A percentile compares a stretch with the other conserved stretches of the same genome.
Conservation (phyloP, 2,329 filamentous ascomycete species). For the Fusarium xyrophilum region DNA sequence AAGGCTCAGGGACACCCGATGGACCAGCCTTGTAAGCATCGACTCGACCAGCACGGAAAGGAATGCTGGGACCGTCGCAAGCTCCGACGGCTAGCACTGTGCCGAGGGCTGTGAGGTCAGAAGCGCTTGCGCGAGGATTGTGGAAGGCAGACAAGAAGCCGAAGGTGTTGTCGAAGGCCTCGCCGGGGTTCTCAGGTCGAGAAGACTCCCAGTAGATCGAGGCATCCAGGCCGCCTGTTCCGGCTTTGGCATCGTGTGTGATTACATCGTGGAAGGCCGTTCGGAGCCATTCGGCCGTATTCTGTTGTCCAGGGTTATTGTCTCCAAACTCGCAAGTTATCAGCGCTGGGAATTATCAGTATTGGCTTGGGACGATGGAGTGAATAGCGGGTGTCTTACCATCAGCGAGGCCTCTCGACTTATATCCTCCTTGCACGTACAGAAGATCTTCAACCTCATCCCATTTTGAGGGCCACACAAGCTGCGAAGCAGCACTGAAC, state of each 20-base stretch:
- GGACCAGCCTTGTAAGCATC: constrained; percentile 44
- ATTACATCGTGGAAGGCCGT: constrained; percentile 40
- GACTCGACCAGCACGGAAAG: constrained; percentile 43
- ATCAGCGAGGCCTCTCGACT: constrained; percentile 2
- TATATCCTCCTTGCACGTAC: constrained; percentile 11
- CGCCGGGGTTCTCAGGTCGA: constrained; percentile 33
- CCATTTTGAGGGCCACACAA: constrained; percentile 30
- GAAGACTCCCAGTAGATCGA: constrained; percentile 39
- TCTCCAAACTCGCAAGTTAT: constrained; percentile 28
- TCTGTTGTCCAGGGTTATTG: constrained; percentile 25
- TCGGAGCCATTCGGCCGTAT: constrained; percentile 41
- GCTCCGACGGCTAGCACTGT: constrained; percentile 50
- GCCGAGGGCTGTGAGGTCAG: constrained; percentile 46
- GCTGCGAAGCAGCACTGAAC: constrained; percentile 4
- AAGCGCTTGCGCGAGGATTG: constrained; percentile 11
- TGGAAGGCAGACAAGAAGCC: constrained; percentile 44
- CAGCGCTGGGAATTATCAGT: constrained; percentile 13
- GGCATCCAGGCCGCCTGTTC: constrained; percentile 38
- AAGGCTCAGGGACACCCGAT: constrained; percentile 43
- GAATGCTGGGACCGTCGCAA: constrained; percentile 43
- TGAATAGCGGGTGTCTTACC: background rate
- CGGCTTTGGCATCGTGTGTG: constrained; percentile 28
- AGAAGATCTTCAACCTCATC: constrained; percentile 29
- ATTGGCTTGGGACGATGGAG: background rate
- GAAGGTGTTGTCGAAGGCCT: constrained; percentile 39